phyloP scores from a whole-genome alignment of 345 rosid genomes.

The Geranium brycei region DNA sequence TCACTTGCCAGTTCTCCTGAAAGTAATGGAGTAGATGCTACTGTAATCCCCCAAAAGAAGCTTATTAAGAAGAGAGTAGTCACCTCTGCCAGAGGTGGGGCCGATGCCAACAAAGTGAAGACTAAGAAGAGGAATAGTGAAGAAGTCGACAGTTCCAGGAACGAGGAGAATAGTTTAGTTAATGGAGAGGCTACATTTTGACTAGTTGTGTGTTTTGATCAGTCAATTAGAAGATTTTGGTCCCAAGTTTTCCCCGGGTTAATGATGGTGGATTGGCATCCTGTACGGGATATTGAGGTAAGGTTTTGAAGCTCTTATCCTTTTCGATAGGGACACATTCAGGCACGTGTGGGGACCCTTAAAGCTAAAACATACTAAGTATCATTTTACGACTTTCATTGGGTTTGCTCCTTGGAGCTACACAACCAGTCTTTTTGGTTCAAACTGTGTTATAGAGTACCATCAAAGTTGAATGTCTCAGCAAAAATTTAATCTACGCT shows the following conservation, averaged over 20 bases:
- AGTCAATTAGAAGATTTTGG: conserved; percentile 9
- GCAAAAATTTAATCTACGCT: no score
- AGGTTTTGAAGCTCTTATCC: not conserved
- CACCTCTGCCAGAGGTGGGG: conserved; percentile 31
- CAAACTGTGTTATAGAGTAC: no score
- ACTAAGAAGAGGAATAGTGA: conserved; percentile 25
- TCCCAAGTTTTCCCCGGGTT: not conserved
- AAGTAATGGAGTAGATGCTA: conserved; percentile 24
- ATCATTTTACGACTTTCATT: no score
- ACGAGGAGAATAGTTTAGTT: conserved; percentile 38
- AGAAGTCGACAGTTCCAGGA: conserved; percentile 21
- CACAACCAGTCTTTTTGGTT: no score
- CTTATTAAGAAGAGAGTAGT: conserved; percentile 31
- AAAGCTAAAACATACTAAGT: no score
- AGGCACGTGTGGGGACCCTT: no score
- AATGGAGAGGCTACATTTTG: conserved; percentile 56
- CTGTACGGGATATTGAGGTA: not conserved
- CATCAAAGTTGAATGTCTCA: no score
- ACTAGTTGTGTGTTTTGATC: conserved; percentile 8
- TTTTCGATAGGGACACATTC: not conserved
- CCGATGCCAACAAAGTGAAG: conserved; percentile 19
- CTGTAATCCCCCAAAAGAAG: conserved; percentile 38
- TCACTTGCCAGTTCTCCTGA: conserved; percentile 23
- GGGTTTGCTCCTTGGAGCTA: no score
- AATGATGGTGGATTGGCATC: not conserved